Evolutionary conservation across 768 basidiomycete genomes (phyloP).

Genomic region (Leucocoprinus sp.): DNA sequence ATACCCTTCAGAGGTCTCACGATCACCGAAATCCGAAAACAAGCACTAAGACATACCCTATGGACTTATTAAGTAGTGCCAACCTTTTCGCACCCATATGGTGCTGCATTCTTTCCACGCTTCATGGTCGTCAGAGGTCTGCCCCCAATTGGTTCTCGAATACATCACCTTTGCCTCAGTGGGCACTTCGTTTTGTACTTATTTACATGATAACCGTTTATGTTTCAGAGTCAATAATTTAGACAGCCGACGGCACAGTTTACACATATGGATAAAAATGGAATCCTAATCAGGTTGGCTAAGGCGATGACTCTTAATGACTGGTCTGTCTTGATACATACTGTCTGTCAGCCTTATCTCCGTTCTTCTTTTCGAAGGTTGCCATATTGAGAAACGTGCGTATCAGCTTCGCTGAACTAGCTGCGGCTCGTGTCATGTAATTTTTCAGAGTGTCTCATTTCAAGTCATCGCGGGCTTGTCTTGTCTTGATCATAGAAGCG

Average conservation of each 20-base stretch:
- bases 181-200: too few species aligned
- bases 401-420: not conserved
- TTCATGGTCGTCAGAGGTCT: too few species aligned
- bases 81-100: too few species aligned
- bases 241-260: too few species aligned
- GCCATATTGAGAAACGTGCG: not conserved
- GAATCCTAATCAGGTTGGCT: not conserved
- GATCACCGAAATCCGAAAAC: not conserved
- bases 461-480: not conserved
- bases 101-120: too few species aligned
- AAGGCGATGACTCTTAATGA: not conserved
- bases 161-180: too few species aligned
- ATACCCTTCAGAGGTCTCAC: not conserved
- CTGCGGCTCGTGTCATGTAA: not conserved
- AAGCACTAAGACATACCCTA: not conserved
- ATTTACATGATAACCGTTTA: too few species aligned
- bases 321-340: not conserved
- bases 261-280: too few species aligned
- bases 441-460: not conserved
- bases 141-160: too few species aligned
- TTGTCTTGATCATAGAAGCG: not conserved
- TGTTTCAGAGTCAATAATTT: too few species aligned
- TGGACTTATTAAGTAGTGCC: not conserved
- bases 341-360: not conserved
- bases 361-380: not conserved